Conservation (phyloP, 768 basidiomycete species). For the Boletus pseudo-olivaceus region DNA sequence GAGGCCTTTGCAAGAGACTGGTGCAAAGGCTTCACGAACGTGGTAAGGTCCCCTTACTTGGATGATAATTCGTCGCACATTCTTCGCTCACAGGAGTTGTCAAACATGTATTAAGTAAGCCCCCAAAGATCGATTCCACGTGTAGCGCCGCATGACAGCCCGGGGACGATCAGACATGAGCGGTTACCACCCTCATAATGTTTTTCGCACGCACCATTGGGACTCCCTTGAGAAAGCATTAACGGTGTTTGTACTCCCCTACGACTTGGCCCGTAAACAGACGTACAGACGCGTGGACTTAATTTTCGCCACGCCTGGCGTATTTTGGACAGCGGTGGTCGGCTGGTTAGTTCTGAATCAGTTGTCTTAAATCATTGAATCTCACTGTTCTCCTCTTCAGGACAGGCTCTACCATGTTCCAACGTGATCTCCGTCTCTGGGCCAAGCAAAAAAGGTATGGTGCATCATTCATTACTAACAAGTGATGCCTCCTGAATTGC, state of each 20-base stretch:
- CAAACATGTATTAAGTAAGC: constrained; percentile 81
- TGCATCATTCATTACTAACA: not conserved
- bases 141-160: constrained; percentile 7
- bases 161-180: constrained; percentile 47
- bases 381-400: constrained; percentile 32
- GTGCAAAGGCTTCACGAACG: constrained; percentile 52
- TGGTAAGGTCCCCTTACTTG: constrained; percentile 39
- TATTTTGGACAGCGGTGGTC: constrained; percentile 86
- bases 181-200: constrained; percentile 54
- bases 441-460: constrained; percentile 58
- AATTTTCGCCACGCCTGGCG: constrained; percentile 71
- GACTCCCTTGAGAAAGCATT: constrained; percentile 84
- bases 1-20: constrained; percentile 59
- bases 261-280: constrained; percentile 31
- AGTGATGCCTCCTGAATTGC: not conserved
- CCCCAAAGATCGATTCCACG: not conserved
- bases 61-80: not conserved
- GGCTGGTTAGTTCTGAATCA: constrained; percentile 62
- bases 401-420: constrained; percentile 89
- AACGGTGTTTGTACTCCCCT: constrained; percentile 70
- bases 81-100: constrained; percentile 50
- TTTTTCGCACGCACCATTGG: constrained; percentile 58
- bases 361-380: not conserved
- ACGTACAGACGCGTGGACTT: constrained; percentile 75
- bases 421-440: constrained; percentile 77